Base-by-base conservation (phyloP, 805 yeast species). In the Lipomyces orientalis region DNA sequence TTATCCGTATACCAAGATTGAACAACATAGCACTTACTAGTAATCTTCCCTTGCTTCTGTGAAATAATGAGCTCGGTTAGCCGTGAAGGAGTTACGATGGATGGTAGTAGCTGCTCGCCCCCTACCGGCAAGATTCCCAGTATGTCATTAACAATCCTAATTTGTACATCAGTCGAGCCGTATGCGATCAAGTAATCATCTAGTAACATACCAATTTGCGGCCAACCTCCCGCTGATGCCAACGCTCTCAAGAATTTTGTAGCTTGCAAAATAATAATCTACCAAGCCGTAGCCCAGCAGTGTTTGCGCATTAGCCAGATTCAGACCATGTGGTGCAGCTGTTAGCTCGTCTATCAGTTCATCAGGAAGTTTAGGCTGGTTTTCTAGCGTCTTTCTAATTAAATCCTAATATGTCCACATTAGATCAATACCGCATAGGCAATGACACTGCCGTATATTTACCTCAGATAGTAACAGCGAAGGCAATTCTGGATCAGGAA, bases 401-500 rank as follows among this genome's bases (percentile, higher is more conserved):
- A 37, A n/a, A 6, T 63, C 65, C 60, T 46, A 22, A 9, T n/a
- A 33, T 14, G n/a, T 31, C 39, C 16, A 12, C 29, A 25, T 58
- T 22, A 58, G 61, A 16, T 31, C 39, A 56, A 12, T 10, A 22
- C 56, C 12, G n/a, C 34, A 4, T 52, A 5, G 6, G 34, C 35
- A 52, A 25, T 19, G 60, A 4, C 39, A 33, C 19, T 33, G 14
- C 4, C 54, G n/a, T 58, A 14, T 72, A 0, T 84, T 74, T 0
- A 75, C 75, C 1, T 78, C 65, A 51, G 84, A 80, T 2, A 94
- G 76, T 16, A 74, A 67, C 3, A 93, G 78, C 0, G 79, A 77
- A 0, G 95, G 93, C 37, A 95, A 79, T 76, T 95, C 99, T 1
- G 96, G 91, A 76, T 95, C 99, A 0, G 98, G 97, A 84, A 94